phyloP scores from a whole-genome alignment of 2,329 filamentous ascomycete genomes.

The Exserohilum rostratum region DNA sequence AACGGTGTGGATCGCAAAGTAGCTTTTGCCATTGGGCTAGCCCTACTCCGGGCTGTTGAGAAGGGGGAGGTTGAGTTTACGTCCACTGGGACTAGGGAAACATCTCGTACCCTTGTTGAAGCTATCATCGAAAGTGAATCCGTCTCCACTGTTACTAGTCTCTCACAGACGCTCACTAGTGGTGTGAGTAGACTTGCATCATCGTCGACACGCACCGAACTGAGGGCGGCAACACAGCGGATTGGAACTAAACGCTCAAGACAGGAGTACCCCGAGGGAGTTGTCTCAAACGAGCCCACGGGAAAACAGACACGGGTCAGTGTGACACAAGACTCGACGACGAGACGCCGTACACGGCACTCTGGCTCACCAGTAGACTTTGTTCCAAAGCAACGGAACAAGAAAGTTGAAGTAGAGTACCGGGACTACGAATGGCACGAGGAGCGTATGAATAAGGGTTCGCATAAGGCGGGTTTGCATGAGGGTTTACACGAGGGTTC shows the following conservation, averaged over 20 bases:
- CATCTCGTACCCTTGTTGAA: neutral
- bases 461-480: too few species aligned
- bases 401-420: neutral
- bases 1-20: slow-evolving; percentile 77
- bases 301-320: neutral
- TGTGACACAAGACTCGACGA: neutral
- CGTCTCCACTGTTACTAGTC: neutral
- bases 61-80: neutral
- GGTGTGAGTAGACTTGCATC: neutral
- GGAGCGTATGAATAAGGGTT: too few species aligned
- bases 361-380: slow-evolving; percentile 20
- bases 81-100: neutral
- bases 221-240: neutral
- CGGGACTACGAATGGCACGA: too few species aligned
- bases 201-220: neutral
- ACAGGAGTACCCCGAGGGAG: neutral
- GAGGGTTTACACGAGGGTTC: too few species aligned
- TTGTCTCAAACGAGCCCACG: neutral
- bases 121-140: neutral
- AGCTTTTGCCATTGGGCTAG: slow-evolving; percentile 69
- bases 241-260: neutral
- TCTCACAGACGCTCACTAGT: neutral
- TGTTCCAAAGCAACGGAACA: slow-evolving; percentile 21
- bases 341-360: slow-evolving; percentile 20
- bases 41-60: slow-evolving; percentile 48